phyloP scores from a whole-genome alignment of 164 flowering plant species.

The Tinospora cordifolia region DNA sequence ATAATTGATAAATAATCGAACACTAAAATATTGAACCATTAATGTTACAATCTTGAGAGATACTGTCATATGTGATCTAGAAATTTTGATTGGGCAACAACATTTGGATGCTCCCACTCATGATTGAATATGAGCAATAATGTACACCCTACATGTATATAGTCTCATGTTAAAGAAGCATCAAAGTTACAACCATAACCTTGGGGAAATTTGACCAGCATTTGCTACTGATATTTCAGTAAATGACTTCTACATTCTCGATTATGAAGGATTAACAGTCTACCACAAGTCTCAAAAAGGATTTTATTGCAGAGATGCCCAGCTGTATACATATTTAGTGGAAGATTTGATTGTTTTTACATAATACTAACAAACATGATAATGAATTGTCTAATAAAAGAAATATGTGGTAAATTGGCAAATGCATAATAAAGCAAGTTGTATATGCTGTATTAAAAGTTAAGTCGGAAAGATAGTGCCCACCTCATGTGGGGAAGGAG shows the following conservation, averaged over 20 bases:
- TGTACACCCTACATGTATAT: background rate
- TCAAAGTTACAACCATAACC: background rate
- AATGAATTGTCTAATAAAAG: too few species aligned
- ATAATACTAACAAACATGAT: too few species aligned
- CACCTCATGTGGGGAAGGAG: background rate
- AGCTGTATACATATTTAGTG: background rate
- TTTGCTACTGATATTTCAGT: background rate
- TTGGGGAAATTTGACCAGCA: background rate
- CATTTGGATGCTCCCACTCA: background rate
- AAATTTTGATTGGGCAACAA: background rate
- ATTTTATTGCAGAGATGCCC: background rate
- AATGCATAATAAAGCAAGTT: too few species aligned
- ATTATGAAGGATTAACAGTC: background rate
- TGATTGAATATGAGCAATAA: background rate
- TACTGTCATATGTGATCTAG: background rate
- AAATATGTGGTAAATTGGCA: too few species aligned
- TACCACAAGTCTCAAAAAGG: background rate
- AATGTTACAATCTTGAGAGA: background rate
- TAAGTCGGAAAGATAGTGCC: background rate
- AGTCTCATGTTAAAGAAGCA: background rate
- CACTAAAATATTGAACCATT: background rate
- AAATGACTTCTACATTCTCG: background rate
- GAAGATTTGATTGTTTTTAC: too few species aligned
- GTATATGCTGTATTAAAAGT: background rate
- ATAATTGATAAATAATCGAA: background rate